These are phyloP conservation scores for Lasiosphaeris hirsuta DNA, from an alignment of 495 filamentous ascomycete species.

Conservation along the genomic window DNA sequence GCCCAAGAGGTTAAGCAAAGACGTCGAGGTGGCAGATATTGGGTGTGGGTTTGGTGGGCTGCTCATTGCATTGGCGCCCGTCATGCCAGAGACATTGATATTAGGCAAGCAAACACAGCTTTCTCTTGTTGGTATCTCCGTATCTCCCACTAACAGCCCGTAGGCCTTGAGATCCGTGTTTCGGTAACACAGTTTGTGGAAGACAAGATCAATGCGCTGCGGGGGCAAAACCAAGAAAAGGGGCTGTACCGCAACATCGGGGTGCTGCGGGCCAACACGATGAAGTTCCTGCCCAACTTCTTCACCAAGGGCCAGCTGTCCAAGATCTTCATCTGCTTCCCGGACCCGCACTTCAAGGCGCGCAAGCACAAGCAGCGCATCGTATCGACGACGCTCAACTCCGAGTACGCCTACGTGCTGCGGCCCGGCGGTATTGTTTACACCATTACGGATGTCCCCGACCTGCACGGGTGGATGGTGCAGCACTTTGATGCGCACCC, in stretches of 20 bases:
- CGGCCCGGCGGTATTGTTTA: slow-evolving; percentile 81
- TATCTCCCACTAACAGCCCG: not conserved
- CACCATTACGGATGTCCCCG: slow-evolving; percentile 95
- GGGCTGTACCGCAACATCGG: slow-evolving; percentile 77
- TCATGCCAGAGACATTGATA: slow-evolving; percentile 76
- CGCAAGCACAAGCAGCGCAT: slow-evolving; percentile 96
- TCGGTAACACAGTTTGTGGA: slow-evolving; percentile 86
- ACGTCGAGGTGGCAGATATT: slow-evolving; percentile 93
- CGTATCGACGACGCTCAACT: slow-evolving; percentile 78
- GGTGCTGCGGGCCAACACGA: slow-evolving; percentile 86
- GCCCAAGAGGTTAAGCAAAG: slow-evolving; percentile 51
- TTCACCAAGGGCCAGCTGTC: slow-evolving; percentile 72
- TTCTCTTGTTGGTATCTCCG: not conserved
- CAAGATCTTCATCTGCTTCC: slow-evolving; percentile 96
- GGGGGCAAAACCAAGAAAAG: slow-evolving; percentile 58
- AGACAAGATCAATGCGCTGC: slow-evolving; percentile 78
- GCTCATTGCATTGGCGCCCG: slow-evolving; percentile 77
- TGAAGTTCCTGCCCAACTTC: slow-evolving; percentile 98
- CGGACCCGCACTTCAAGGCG: slow-evolving; percentile 96
- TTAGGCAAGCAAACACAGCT: slow-evolving; percentile 52
- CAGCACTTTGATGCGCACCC: slow-evolving; percentile 72
- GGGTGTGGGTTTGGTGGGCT: slow-evolving; percentile 95
- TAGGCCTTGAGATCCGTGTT: slow-evolving; percentile 82
- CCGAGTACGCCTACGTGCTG: slow-evolving; percentile 90
- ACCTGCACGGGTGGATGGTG: slow-evolving; percentile 90